These are phyloP conservation scores for Cruciata laevipes DNA, from an alignment of 257 asterid genomes.

Conservation along the genomic window DNA sequence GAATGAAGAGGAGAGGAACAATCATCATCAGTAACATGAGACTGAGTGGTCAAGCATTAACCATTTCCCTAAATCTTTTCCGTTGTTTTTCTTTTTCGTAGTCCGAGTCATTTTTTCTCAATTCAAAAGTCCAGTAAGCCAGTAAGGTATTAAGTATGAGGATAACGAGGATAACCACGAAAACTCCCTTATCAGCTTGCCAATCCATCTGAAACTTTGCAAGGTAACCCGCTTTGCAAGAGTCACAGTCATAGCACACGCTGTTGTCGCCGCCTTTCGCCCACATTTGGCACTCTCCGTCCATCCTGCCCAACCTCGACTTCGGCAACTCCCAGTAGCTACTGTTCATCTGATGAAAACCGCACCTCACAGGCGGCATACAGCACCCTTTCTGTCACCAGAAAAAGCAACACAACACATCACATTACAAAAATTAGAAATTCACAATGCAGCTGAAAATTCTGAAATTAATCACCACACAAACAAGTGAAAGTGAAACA, in stretches of 20 bases:
- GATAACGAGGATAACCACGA: neutral
- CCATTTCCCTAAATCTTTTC: constrained; percentile 1
- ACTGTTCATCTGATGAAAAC: constrained; percentile 13
- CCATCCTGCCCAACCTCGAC: constrained; percentile 7
- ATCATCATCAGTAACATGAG: neutral
- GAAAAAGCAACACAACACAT: neutral
- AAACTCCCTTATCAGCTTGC: constrained; percentile 14
- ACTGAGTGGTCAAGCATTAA: neutral
- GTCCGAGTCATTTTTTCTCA: neutral
- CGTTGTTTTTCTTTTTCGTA: neutral
- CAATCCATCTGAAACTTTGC: constrained; percentile 23
- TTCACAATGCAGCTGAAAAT: neutral
- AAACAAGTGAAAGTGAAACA: neutral
- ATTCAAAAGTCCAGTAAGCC: constrained; percentile 12
- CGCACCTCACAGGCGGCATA: constrained; percentile 23
- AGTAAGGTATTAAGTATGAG: constrained; percentile 17
- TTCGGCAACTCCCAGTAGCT: constrained; percentile 13
- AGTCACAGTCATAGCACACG: constrained; percentile 26
- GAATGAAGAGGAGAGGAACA: neutral
- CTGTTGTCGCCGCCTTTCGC: constrained; percentile 6
- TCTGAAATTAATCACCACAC: neutral
- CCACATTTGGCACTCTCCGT: constrained; percentile 20
- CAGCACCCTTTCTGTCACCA: constrained; percentile 26
- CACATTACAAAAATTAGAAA: neutral
- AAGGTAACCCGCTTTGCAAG: constrained; percentile 32